Conservation (phyloP, 1,139 yeast species). For the Zygoascus hellenicus region DNA sequence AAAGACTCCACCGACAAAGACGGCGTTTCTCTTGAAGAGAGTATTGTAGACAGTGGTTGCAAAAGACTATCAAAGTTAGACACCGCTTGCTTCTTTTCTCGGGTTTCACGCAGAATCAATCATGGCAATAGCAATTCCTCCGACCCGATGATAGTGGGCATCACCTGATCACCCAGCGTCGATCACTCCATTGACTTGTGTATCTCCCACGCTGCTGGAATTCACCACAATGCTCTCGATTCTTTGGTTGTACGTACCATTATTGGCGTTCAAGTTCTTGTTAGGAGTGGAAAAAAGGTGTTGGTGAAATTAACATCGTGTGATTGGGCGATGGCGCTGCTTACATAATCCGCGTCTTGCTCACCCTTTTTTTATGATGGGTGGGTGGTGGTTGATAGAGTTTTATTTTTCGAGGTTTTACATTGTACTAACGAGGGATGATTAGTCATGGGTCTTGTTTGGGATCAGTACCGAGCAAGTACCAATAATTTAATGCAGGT, state of each 20-base stretch:
- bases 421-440: no score
- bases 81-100: neutral
- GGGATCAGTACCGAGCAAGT: no score
- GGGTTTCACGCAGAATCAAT: no score
- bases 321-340: neutral
- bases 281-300: neutral
- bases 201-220: neutral
- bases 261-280: constrained; percentile 1
- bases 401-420: no score
- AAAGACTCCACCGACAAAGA: constrained; percentile 80
- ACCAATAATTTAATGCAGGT: no score
- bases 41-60: constrained; percentile 57
- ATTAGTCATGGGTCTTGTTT: no score
- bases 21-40: constrained; percentile 88
- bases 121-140: neutral
- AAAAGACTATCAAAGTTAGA: constrained; percentile 34
- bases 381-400: no score
- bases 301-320: neutral
- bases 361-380: no score
- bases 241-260: neutral
- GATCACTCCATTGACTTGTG: neutral
- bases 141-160: neutral
- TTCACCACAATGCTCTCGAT: neutral
- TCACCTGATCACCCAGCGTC: neutral
- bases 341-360: no score